Base-by-base conservation (phyloP, 345 rosid genomes). In the Hibiscus syriacus region DNA sequence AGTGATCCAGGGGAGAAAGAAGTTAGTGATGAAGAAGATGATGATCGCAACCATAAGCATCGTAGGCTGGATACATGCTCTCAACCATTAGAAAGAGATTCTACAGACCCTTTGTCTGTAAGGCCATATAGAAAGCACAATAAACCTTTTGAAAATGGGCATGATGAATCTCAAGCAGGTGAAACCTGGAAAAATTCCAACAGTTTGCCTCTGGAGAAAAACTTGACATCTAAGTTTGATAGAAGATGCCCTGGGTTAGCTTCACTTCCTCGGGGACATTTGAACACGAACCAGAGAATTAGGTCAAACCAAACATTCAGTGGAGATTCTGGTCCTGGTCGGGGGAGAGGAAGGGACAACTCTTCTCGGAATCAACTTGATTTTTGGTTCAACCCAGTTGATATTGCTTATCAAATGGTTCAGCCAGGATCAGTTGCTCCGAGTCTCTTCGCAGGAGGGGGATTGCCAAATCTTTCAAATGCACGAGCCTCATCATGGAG, bases 21-120 rank as follows among this genome's bases (percentile, higher is more conserved):
- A 84, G 77, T 94, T 66, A 94, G 97, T 53, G 99, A 94, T 67
- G 98, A 94, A 54, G 99, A 94, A 65, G 99, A 94, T 29, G 99
- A 94, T 77, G 96, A 92, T 69, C 95, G 95, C 81, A 93, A 94
- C 82, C 97, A 94, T 82, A 93, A 94, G 76, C 99, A 92, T 76
- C 95, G 98, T 48, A 82, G 92, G 73, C 67, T 81, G 71, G 99
- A 89, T 67, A 68, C 84, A 17, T 83, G 79, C 63, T 84, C 97
- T 70, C 88, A 85, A 55, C 84, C 97, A 29, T 64, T 82, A 69
- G 98, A 94, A 55, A 81, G 84, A 82, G 92, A 83, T 71, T 70
- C 84, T 68, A 53, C 74, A 20, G 97, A 88, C 62, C 90, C 83
- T 62, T 73, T 69, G 55, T 75, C 81, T 65, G 63, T 85, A 14